Percentiles rank a stretch among this genome's conserved stretches.
Conservation (phyloP, 805 yeast species). For the Tetrapisispora taiwanensis region DNA sequence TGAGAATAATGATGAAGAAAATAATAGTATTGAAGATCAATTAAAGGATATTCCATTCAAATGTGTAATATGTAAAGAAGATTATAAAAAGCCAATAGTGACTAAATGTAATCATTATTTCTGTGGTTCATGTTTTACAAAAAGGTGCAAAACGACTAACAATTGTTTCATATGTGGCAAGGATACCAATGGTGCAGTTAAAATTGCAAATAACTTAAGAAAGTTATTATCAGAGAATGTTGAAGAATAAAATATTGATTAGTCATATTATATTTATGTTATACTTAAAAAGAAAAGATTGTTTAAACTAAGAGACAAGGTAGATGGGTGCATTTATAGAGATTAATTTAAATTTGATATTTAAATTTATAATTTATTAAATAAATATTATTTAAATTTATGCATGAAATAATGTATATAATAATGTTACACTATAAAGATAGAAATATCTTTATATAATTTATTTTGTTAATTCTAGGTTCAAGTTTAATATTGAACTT, state of each 20-base stretch:
- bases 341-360: too few species aligned
- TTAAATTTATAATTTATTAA: not conserved
- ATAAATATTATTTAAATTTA: too few species aligned
- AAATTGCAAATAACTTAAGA: slow-evolving; percentile 38
- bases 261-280: too few species aligned
- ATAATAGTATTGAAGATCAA: slow-evolving; percentile 8
- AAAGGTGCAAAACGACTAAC: slow-evolving; percentile 32
- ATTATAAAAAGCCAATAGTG: slow-evolving; percentile 45
- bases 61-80: slow-evolving; percentile 50
- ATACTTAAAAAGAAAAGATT: too few species aligned
- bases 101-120: slow-evolving; percentile 56
- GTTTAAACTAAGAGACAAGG: too few species aligned
- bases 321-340: too few species aligned
- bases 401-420: too few species aligned
- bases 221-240: slow-evolving; percentile 11
- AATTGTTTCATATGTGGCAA: slow-evolving; percentile 49
- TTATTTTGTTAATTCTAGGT: not conserved
- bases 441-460: not conserved
- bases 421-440: not conserved
- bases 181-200: slow-evolving; percentile 51
- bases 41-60: slow-evolving; percentile 41
- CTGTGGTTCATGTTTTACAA: slow-evolving; percentile 52
- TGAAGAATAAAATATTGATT: not conserved
- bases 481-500: not conserved
- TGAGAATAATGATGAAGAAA: slow-evolving; percentile 11